phyloP scores from a whole-genome alignment of 306 rosid species.

The Fagus sylvatica region DNA sequence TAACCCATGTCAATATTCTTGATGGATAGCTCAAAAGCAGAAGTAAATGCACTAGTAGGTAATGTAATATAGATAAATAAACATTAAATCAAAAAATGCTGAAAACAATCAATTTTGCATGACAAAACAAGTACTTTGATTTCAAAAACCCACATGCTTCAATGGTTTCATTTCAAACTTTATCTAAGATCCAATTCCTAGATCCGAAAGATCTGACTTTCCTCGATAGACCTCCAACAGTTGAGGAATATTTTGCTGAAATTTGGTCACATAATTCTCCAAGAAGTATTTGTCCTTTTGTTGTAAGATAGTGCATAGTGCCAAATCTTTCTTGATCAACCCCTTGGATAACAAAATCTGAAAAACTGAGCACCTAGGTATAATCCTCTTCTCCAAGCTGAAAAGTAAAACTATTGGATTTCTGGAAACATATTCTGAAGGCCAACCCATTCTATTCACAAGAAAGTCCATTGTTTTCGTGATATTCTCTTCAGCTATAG shows the following conservation, averaged over 20 bases:
- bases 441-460: constrained; percentile 30
- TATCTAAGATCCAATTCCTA: not conserved
- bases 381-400: constrained; percentile 37
- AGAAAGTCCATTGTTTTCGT: constrained; percentile 19
- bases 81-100: too few species aligned
- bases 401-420: not conserved
- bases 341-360: constrained; percentile 25
- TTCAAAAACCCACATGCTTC: not conserved
- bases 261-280: constrained; percentile 15
- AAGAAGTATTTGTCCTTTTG: not conserved
- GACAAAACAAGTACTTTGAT: too few species aligned
- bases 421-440: constrained; percentile 17
- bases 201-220: not conserved
- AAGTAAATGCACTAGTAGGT: too few species aligned
- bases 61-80: too few species aligned
- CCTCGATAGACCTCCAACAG: constrained; percentile 9
- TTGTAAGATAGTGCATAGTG: not conserved
- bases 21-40: too few species aligned
- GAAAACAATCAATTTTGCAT: too few species aligned
- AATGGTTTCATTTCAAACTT: not conserved
- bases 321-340: constrained; percentile 13
- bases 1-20: too few species aligned
- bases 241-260: constrained; percentile 1
- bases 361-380: constrained; percentile 47
- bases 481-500: constrained; percentile 15